phyloP scores from a whole-genome alignment of 2,329 filamentous ascomycete species.

The Calonectria hongkongensis region DNA sequence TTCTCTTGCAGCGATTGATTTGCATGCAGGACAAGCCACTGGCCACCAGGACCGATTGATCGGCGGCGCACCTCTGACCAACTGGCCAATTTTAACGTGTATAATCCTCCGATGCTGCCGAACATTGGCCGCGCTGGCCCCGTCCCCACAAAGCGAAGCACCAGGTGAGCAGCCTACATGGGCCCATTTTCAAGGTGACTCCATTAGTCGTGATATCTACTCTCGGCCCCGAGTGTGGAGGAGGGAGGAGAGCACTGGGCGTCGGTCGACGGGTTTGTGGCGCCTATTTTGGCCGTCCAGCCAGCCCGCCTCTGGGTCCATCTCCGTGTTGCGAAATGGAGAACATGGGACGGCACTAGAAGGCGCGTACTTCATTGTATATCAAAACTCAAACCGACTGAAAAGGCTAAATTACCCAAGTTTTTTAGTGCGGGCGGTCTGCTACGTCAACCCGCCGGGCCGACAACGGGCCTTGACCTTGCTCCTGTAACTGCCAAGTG shows the following conservation, averaged over 20 bases:
- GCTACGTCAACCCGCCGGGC: conserved; percentile 22
- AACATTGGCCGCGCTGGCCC: conserved; percentile 36
- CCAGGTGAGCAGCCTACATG: conserved; percentile 25
- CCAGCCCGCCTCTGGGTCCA: no score
- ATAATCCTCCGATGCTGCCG: conserved; percentile 39
- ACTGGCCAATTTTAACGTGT: conserved; percentile 16
- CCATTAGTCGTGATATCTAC: conserved; percentile 15
- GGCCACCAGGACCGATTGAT: conserved; percentile 33
- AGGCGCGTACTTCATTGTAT: conserved; percentile 1
- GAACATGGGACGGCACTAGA: conserved; percentile 11
- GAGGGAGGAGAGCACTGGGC: not conserved
- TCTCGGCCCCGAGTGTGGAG: conserved; percentile 17
- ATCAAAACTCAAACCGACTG: conserved; percentile 19
- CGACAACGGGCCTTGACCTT: conserved; percentile 20
- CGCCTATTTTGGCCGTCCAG: conserved; percentile 13
- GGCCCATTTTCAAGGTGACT: conserved; percentile 32
- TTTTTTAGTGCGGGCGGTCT: conserved; percentile 21
- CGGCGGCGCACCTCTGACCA: conserved; percentile 28
- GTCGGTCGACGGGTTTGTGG: conserved; percentile 8
- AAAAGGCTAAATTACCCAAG: conserved; percentile 12
- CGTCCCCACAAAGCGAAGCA: conserved; percentile 17
- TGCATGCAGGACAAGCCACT: conserved; percentile 26
- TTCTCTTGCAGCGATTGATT: conserved; percentile 28
- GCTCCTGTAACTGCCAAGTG: conserved; percentile 23
- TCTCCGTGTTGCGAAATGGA: conserved; percentile 6